phyloP scores from a whole-genome alignment of 371 early-diverging fungal genomes.

The Mucor velutinosus region DNA sequence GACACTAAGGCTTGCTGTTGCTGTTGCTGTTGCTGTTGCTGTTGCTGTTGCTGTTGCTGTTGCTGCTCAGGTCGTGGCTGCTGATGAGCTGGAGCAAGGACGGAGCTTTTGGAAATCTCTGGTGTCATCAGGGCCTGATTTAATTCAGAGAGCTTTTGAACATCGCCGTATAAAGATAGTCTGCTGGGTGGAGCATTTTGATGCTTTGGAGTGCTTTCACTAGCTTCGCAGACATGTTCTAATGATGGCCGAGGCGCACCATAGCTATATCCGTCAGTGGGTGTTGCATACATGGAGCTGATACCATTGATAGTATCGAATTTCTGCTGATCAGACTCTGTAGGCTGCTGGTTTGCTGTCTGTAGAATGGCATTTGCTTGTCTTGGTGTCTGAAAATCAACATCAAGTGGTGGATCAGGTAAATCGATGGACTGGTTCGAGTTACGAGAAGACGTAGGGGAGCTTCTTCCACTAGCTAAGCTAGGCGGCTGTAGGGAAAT shows the following conservation, averaged over 20 bases:
- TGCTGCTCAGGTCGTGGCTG: neutral
- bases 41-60: too few relatives aligned
- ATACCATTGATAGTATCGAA: slow-evolving; percentile 3
- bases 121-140: slow-evolving; percentile 18
- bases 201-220: neutral
- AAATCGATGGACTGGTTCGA: neutral
- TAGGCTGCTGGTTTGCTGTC: neutral
- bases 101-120: neutral
- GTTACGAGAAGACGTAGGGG: slow-evolving; percentile 1
- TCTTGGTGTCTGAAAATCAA: neutral
- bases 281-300: neutral
- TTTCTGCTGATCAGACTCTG: neutral
- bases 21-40: too few relatives aligned
- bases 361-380: slow-evolving; percentile 1
- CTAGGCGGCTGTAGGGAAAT: slow-evolving; percentile 14
- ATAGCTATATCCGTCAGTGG: neutral
- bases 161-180: slow-evolving; percentile 7
- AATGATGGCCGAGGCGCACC: neutral
- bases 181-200: neutral
- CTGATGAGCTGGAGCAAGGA: neutral
- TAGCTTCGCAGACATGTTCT: neutral
- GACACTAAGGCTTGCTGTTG: neutral
- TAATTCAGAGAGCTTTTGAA: slow-evolving; percentile 7
- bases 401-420: neutral
- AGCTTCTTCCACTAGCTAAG: slow-evolving; percentile 15